Base-by-base conservation (phyloP, 345 rosid species). In the Brassica incana region DNA sequence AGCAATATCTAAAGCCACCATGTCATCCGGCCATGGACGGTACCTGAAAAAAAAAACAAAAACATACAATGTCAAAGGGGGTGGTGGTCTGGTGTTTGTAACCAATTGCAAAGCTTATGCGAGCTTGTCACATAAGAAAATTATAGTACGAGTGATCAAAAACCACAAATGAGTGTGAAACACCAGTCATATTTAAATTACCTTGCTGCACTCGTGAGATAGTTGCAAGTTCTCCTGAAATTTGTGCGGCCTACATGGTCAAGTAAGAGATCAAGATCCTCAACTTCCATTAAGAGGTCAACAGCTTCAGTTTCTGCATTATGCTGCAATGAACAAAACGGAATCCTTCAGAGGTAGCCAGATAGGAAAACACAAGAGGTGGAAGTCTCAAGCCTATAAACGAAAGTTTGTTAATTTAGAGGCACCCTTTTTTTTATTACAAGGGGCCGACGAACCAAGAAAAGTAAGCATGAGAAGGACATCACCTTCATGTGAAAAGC, bases 221-320 rank as follows among this genome's bases (percentile, higher is more conserved):
- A 96, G 23, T 90, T 83, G 83, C 99, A 93, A 12, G 99, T 95
- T 82, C 98, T 88, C 89, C 84, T 93, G 84, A 90, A 95, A 87
- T 95, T 95, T 54, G 97, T 82, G 8, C 74, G 67, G 81, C 93
- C 99, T 38, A 93, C 97, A 74, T 90, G 88, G 83, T 95, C 90
- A 82, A 88, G 81, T 73, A 93, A 83, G 72, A 88, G 89, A 78
- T 91, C 91, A 84, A 96, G 97, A 86, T 93, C 97, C 80, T 93
- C 99, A 84, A 93, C 98, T 90, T 95, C 99, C 97, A 95, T 95
- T 71, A 95, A 78, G 63, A 95, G 90, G 86, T 95, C 97, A 80
- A 95, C 95, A 77, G 98, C 99, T 84, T 95, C 99, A 9, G 98
- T 94, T 87, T 95, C 98, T 69, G 97, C 97, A 85, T 95, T 95